Evolutionary conservation across 1,139 yeast genomes (phyloP), one percentile per base, ranked within the genome.

Genomic region (Hansenula lynferdii): DNA sequence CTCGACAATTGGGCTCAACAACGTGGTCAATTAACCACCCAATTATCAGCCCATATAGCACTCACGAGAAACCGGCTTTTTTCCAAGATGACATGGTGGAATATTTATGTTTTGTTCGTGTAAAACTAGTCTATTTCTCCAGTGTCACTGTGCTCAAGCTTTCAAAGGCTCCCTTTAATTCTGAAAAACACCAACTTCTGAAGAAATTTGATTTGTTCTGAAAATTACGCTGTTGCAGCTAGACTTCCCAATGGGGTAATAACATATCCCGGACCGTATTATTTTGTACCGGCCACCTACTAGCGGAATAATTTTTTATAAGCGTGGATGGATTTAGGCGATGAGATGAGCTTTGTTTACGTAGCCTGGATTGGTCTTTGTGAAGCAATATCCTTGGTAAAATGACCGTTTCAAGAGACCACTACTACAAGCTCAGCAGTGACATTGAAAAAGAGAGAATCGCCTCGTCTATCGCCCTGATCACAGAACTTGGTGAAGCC

Each of bases 61-160:
- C 72, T 41, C 69, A 73, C 64, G 90, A 75, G 60, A 83, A 76
- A 60, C 94, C 94, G 56, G 90, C 92, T 73, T 83, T 85, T 75
- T 83, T 82, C 84, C 85, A 81, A 64, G 80, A 75, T 61, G 87
- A 75, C 86, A 80, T 80, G 65, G 41, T 25, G 37, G 22, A 26
- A 24, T n/a, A 29, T 34, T 27, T 24, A 32, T 24, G 15, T 8
- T 22, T 32, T 24, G 31, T 2, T 20, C 15, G 14, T 12, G 27
- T 19, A n/a, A 18, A n/a, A 12, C 1, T 34, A 8, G 10, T n/a
- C 17, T 34, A 29, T 10, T 4, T n/a, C 10, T 19, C 14, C 20
- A 28, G 15, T 14, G 14, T 16, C 31, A n/a, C 27, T 22, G n/a
- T 36, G 28, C n/a, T n/a, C n/a, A n/a, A n/a, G n/a, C n/a, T n/a